Percentiles rank a stretch among this genome's conserved stretches.
These are phyloP conservation scores for Oryza glaberrima DNA, from an alignment of 176 grass and related monocot genomes.

Conservation along the genomic window DNA sequence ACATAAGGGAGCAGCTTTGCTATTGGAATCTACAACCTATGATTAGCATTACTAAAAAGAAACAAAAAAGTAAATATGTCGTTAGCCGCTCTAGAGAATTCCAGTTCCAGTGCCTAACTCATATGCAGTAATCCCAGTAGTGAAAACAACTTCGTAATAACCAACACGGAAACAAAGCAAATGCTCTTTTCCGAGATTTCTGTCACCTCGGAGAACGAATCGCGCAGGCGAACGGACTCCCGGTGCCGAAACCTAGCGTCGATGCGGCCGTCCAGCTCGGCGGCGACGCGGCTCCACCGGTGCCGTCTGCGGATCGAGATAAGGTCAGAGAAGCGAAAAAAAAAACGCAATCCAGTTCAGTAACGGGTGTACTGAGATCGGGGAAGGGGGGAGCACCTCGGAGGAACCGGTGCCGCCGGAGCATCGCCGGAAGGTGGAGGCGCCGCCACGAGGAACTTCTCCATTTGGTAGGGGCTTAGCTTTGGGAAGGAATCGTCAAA, in stretches of 20 bases:
- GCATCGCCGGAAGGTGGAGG: slow-evolving; percentile 37
- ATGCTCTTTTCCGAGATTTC: background rate
- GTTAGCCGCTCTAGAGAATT: slow-evolving; percentile 4
- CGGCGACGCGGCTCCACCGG: slow-evolving; percentile 62
- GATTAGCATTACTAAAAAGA: background rate
- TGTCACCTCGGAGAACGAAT: slow-evolving; percentile 67
- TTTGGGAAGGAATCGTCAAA: background rate
- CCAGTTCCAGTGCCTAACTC: background rate
- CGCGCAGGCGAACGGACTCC: slow-evolving; percentile 63
- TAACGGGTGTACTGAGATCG: background rate
- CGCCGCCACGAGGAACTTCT: slow-evolving; percentile 59
- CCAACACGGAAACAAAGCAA: slow-evolving; percentile 6
- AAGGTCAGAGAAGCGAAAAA: slow-evolving; percentile 5
- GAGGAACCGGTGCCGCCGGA: slow-evolving; percentile 19
- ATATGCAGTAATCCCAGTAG: background rate
- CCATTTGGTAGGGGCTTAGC: slow-evolving; percentile 54
- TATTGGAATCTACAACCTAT: slow-evolving; percentile 5
- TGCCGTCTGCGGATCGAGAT: slow-evolving; percentile 21
- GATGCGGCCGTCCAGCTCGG: slow-evolving; percentile 71
- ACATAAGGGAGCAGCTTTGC: background rate
- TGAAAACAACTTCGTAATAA: background rate
- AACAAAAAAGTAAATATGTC: background rate
- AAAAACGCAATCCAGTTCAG: background rate
- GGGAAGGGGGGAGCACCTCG: slow-evolving; percentile 26
- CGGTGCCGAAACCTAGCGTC: slow-evolving; percentile 55